Evolutionary conservation across 2,329 filamentous ascomycete species (phyloP), one percentile per base, ranked within the genome.

Genomic region (Rugonectria rugulosa): DNA sequence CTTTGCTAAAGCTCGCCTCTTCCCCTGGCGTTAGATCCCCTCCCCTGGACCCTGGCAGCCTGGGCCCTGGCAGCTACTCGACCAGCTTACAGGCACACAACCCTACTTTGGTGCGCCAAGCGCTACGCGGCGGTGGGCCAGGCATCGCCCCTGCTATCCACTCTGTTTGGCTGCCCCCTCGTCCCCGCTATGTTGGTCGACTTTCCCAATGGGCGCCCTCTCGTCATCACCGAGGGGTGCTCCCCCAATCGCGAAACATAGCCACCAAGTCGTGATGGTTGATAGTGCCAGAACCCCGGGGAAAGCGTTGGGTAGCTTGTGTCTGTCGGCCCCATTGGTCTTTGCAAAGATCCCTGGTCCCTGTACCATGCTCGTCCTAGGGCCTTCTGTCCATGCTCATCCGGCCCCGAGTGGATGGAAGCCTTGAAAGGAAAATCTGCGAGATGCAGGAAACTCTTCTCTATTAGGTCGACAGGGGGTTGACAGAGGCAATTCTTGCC

Each of bases 291-390:
- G 56, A 60, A 59, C 61, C 56, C 57, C 53, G 62, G 61, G 53
- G 51, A 42, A 56, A 41, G 45, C 50, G 56, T 57, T 57, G 46
- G 46, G 41, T 57, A 42, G 61, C 53, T 46, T 61, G 38, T 45
- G 57, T 40, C 63, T 49, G 45, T 44, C 47, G 36, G 54, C 50
- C 47, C 47, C 53, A 68, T 68, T 69, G 66, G 66, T 48, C 62
- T 52, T 45, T 60, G 59, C 48, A 45, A 29, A 19, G 14, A 27
- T 21, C 62, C 60, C 66, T 50, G 55, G 53, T 60, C 65, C 66
- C 55, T 54, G 65, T 61, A 53, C 53, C 49, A 57, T 57, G 44
- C 53, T 53, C 54, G 61, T 57, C 51, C 59, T 44, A 61, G 63
- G 60, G 46, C 46, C 47, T 51, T 55, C 45, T 44, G 42, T 43